Conservation (phyloP, 768 basidiomycete species). For the Boletus subcaerulescens region DNA sequence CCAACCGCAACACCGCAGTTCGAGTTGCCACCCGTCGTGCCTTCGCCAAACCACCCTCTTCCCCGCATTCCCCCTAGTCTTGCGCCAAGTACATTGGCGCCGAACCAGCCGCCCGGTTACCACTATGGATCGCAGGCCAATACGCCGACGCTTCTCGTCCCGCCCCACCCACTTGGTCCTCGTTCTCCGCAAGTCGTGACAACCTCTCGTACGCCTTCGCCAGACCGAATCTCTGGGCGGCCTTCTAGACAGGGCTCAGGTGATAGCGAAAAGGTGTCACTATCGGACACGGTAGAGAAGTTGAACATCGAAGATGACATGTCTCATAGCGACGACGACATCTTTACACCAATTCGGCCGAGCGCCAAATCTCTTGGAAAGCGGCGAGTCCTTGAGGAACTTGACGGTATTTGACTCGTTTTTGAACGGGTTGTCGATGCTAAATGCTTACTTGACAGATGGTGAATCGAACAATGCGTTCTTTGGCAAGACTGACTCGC, state of each 20-base stretch:
- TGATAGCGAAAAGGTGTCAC: constrained; percentile 21
- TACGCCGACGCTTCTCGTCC: constrained; percentile 45
- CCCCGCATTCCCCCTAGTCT: constrained; percentile 37
- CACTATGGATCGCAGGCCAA: constrained; percentile 27
- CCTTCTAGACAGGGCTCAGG: constrained; percentile 21
- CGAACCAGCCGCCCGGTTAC: constrained; percentile 14
- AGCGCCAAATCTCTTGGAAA: constrained; percentile 91
- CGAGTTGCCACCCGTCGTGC: constrained; percentile 29
- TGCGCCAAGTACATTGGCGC: constrained; percentile 13
- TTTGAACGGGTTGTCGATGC: background rate
- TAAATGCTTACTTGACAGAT: constrained; percentile 16
- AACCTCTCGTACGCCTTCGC: constrained; percentile 71
- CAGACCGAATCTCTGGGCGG: constrained; percentile 38
- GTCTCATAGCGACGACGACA: constrained; percentile 29
- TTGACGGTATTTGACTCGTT: constrained; percentile 36
- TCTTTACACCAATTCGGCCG: constrained; percentile 49
- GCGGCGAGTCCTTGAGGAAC: constrained; percentile 55
- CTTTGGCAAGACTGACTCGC: constrained; percentile 38
- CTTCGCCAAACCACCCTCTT: constrained; percentile 34
- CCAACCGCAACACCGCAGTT: constrained; percentile 31
- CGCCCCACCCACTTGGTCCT: constrained; percentile 74
- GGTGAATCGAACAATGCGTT: constrained; percentile 60
- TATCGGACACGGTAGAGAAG: constrained; percentile 29
- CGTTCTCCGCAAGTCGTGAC: constrained; percentile 48
- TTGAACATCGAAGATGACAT: constrained; percentile 26